A percentile compares a stretch with the other conserved stretches of the same genome.
Evolutionary conservation across 2,329 filamentous ascomycete species (phyloP).

Genomic region (Fusarium sublunatum): DNA sequence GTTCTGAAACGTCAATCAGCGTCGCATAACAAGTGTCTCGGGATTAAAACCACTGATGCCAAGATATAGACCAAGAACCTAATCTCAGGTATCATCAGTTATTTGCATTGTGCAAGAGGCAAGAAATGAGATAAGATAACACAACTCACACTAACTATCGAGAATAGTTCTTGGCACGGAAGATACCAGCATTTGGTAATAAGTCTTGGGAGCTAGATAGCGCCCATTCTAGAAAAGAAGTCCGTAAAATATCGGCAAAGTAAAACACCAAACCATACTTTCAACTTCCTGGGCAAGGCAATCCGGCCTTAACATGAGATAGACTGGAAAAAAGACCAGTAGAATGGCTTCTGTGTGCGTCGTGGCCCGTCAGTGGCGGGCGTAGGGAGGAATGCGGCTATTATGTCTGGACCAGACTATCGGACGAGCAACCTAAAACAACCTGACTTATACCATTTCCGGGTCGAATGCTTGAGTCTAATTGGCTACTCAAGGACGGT

Average conservation of each 20-base stretch:
- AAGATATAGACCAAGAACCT: neutral
- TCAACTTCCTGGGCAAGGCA: neutral
- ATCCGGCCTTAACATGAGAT: neutral
- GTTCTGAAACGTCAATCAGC: neutral
- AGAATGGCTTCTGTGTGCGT: neutral
- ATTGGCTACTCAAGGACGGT: slow-evolving; percentile 7
- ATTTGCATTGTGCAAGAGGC: slow-evolving; percentile 10
- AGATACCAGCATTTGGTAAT: slow-evolving; percentile 5
- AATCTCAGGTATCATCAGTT: neutral
- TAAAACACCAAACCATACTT: neutral
- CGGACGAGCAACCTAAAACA: slow-evolving; percentile 1
- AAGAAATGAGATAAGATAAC: neutral
- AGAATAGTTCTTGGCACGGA: neutral
- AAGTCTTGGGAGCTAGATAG: neutral
- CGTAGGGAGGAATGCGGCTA: slow-evolving; percentile 26
- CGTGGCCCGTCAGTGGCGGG: neutral
- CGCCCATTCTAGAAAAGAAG: neutral
- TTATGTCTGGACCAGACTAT: slow-evolving; percentile 7
- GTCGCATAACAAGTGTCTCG: neutral
- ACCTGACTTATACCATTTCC: slow-evolving; percentile 20
- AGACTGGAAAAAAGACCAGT: neutral
- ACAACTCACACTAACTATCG: neutral
- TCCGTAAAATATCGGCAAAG: slow-evolving; percentile 7
- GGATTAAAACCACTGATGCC: neutral
- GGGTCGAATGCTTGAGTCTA: neutral